phyloP scores from a whole-genome alignment of 495 filamentous ascomycete genomes.

The Penicillium riverlandense region DNA sequence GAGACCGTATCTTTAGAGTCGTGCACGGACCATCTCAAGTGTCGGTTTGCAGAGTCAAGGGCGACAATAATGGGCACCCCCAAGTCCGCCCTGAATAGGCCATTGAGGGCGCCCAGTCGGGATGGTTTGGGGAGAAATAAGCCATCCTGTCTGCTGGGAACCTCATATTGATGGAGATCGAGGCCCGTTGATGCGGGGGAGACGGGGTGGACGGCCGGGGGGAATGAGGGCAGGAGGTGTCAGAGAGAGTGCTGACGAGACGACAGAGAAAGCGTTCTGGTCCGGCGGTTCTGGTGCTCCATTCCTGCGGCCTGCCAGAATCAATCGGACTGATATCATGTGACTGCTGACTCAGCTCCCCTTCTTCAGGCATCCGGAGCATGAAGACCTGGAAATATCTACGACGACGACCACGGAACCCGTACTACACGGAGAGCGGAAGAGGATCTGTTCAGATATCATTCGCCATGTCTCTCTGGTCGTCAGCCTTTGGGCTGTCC shows the following conservation, averaged over 20 bases:
- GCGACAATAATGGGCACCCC: background rate
- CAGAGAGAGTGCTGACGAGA: constrained; percentile 17
- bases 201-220: constrained; percentile 1
- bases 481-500: background rate
- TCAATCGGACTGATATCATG: constrained; percentile 30
- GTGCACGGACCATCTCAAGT: constrained; percentile 14
- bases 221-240: constrained; percentile 18
- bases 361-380: too few species aligned
- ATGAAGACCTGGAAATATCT: too few species aligned
- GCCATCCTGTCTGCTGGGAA: background rate
- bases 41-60: too few species aligned
- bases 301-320: constrained; percentile 22
- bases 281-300: background rate
- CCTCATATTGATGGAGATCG: too few species aligned
- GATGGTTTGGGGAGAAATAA: background rate
- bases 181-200: background rate
- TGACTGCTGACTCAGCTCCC: constrained; percentile 28
- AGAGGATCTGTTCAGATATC: too few species aligned
- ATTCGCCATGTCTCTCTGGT: background rate
- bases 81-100: background rate
- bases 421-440: too few species aligned
- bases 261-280: constrained; percentile 14
- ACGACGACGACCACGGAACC: too few species aligned
- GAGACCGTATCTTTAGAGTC: too few species aligned
- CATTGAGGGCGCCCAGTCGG: background rate